Base-by-base conservation (phyloP, 768 basidiomycete genomes). In the Tephrocybe sp. region DNA sequence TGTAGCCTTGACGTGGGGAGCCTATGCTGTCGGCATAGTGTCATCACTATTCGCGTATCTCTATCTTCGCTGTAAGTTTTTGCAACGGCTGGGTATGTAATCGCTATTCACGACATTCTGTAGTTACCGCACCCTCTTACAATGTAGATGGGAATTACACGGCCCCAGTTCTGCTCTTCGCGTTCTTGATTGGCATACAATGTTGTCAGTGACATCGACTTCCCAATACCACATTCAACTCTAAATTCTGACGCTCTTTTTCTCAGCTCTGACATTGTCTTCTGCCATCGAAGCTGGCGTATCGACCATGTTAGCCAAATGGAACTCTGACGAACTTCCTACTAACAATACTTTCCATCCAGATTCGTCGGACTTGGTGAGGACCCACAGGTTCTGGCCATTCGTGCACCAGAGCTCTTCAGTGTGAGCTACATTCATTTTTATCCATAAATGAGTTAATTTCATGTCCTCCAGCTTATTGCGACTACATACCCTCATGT, bases 341-440 rank as follows among this genome's bases (percentile, higher is more conserved):
- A 7, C 28, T 40, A 34, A 49, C 2, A 39, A 44, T 49, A 21
- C 27, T 30, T 22, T n/a, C 26, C n/a, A n/a, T n/a, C 12, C 47
- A 87, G 86, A 28, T 90, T 92, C 61, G 91, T 93, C 26, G 90
- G 89, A 7, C 74, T 93, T 8, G 89, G 82, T 43, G 90, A 93
- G 64, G 89, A 93, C 60, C 91, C 89, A 3, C 81, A 87, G 57
- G 79, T 92, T 16, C 71, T 92, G 38, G 84, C 84, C 5, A 71
- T 80, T 36, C 77, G 92, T 41, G 84, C 87, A 15, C 90, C 89
- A 15, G 80, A 75, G 28, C 69, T 92, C 37, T 91, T 89, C 59
- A 71, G 61, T 25, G 84, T 86, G 63, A 51, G 79, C 64, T 46
- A 38, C 12, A 28, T 19, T 39, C 18, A n/a, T n/a, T n/a, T n/a